These are phyloP conservation scores for Mrakia gelida DNA, from an alignment of 768 basidiomycete genomes.

Conservation along the genomic window DNA sequence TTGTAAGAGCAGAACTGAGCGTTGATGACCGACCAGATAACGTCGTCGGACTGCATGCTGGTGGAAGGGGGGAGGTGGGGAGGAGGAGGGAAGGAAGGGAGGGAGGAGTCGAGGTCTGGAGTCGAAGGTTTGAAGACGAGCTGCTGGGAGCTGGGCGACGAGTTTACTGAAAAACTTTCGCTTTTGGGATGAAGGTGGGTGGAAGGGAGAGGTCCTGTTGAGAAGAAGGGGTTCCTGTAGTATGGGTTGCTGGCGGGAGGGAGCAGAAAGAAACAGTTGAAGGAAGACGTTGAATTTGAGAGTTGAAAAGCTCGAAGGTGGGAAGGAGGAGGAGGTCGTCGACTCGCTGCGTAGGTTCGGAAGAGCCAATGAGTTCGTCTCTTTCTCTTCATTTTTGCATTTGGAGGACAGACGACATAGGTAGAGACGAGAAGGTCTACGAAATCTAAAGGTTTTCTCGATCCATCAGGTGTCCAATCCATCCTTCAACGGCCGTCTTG, in stretches of 20 bases:
- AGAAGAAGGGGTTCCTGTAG: background rate
- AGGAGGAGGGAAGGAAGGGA: background rate
- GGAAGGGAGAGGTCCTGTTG: background rate
- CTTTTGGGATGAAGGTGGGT: background rate
- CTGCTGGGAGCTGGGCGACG: background rate
- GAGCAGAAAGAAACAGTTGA: background rate
- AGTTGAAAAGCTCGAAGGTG: too few relatives aligned
- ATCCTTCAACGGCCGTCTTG: slow-evolving; percentile 10
- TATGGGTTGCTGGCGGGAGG: background rate
- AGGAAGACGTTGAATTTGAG: background rate
- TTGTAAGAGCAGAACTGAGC: slow-evolving; percentile 93
- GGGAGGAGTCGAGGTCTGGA: background rate
- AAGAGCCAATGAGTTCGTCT: too few relatives aligned
- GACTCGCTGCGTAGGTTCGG: too few relatives aligned
- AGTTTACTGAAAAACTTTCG: background rate
- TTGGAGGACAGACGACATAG: background rate
- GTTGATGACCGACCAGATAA: slow-evolving; percentile 95
- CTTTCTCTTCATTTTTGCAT: background rate
- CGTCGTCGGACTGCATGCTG: slow-evolving; percentile 67
- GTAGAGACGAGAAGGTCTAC: background rate
- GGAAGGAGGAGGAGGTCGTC: too few relatives aligned
- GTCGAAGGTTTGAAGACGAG: background rate
- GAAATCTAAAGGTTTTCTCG: background rate
- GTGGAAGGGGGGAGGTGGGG: background rate
- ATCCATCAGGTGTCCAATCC: slow-evolving; percentile 10